A percentile compares a stretch with the other conserved stretches of the same genome.
These are phyloP conservation scores for Claviceps sorghi DNA, from an alignment of 2,329 filamentous ascomycete genomes.

Conservation along the genomic window DNA sequence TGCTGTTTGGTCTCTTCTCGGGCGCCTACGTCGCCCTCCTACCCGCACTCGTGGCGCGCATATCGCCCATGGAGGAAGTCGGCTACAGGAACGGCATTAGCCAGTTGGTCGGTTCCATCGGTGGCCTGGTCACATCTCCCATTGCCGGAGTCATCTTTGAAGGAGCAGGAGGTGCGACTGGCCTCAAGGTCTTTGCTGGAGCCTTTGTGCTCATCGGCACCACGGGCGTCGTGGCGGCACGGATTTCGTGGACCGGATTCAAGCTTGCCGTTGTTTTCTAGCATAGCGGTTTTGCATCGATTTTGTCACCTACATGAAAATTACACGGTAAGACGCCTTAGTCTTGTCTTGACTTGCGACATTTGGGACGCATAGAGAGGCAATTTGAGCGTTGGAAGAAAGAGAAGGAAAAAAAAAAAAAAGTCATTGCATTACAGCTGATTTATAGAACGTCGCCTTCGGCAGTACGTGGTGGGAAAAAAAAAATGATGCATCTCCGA, in stretches of 20 bases:
- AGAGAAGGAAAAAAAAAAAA: background rate
- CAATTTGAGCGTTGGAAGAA: background rate
- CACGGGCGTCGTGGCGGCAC: constrained; percentile 7
- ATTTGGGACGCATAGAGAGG: background rate
- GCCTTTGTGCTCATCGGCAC: constrained; percentile 9
- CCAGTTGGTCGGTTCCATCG: constrained; percentile 8
- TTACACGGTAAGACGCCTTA: background rate
- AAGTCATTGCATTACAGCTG: background rate
- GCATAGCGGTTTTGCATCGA: background rate
- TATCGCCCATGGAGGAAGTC: constrained; percentile 37
- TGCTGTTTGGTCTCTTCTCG: constrained; percentile 17
- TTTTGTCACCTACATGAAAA: too few relatives aligned
- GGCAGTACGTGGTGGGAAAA: background rate
- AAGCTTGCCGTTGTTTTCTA: constrained; percentile 7
- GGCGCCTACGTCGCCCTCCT: constrained; percentile 16
- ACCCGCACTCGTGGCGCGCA: constrained; percentile 23
- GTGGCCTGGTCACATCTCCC: constrained; percentile 8
- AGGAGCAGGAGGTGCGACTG: constrained; percentile 5
- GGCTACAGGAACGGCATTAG: constrained; percentile 36
- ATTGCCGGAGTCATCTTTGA: constrained; percentile 11
- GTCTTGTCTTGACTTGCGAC: background rate
- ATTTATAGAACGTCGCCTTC: background rate
- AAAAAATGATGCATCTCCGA: too few relatives aligned
- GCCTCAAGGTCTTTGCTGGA: constrained; percentile 10
- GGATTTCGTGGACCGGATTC: constrained; percentile 7